Conservation (phyloP, 192 early-diverging fungal species). For the Podila minutissima region DNA sequence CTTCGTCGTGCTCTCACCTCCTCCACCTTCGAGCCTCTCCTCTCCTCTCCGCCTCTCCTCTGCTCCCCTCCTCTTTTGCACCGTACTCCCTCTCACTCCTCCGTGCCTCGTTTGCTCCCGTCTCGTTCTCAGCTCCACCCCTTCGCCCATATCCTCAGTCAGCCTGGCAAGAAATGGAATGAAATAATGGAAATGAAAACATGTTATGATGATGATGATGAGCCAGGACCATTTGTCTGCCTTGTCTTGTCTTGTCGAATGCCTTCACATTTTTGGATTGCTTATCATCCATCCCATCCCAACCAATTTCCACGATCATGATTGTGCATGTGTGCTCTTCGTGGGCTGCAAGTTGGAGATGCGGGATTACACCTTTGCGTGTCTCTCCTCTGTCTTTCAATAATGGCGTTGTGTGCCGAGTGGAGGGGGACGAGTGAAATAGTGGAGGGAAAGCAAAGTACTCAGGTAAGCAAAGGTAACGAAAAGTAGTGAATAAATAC, state of each 20-base stretch:
- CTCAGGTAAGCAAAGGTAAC: too few relatives aligned
- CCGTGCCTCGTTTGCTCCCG: neutral
- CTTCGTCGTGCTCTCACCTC: neutral
- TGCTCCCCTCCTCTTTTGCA: neutral
- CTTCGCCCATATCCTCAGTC: neutral
- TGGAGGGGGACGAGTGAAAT: too few relatives aligned
- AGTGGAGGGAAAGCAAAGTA: too few relatives aligned
- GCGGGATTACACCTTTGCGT: too few relatives aligned
- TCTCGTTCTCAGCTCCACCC: neutral
- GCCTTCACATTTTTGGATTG: neutral
- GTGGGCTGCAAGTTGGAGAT: too few relatives aligned
- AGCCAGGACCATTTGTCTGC: neutral
- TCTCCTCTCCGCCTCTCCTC: neutral
- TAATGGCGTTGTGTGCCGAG: too few relatives aligned
- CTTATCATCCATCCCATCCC: neutral
- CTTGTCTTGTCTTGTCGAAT: neutral
- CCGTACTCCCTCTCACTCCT: neutral
- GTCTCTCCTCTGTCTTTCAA: too few relatives aligned
- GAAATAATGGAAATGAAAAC: neutral
- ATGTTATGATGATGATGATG: neutral
- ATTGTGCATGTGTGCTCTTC: too few relatives aligned
- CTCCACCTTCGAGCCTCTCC: neutral
- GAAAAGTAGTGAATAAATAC: too few relatives aligned
- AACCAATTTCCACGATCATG: too few relatives aligned
- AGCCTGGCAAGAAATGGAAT: slow-evolving; percentile 6